Conservation (phyloP, 2,329 filamentous ascomycete species). For the Penicillium sp. region DNA sequence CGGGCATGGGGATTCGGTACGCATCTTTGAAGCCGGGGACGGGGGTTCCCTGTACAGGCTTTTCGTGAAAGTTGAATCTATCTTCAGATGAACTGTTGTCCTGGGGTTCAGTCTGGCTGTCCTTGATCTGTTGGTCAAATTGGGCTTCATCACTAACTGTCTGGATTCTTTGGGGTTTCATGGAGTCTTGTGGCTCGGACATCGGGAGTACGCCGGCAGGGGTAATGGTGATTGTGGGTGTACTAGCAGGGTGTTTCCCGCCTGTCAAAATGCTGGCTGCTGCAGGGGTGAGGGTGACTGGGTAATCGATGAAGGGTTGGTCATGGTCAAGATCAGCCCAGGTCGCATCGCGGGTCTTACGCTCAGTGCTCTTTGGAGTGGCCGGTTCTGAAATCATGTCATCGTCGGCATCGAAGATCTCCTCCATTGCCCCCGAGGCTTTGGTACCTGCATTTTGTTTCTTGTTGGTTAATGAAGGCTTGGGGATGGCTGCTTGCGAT, state of each 20-base stretch:
- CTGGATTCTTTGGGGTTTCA: constrained; percentile 12
- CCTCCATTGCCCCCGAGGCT: background rate
- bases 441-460: background rate
- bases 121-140: background rate
- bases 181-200: constrained; percentile 5
- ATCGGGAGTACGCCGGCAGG: background rate
- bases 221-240: constrained; percentile 40
- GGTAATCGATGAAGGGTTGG: background rate
- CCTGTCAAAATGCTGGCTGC: background rate
- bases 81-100: constrained; percentile 9
- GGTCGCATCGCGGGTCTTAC: background rate
- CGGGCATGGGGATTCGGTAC: constrained; percentile 7
- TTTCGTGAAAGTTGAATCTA: background rate
- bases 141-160: constrained; percentile 12
- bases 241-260: background rate
- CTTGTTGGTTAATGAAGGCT: constrained; percentile 61
- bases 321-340: background rate
- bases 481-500: constrained; percentile 36
- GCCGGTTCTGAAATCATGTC: background rate
- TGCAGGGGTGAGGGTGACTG: background rate
- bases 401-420: constrained; percentile 5
- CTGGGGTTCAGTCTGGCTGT: constrained; percentile 7
- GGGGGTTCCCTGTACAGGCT: background rate
- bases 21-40: constrained; percentile 1
- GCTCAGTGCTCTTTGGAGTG: background rate